phyloP scores from a whole-genome alignment of 1,284 basidiomycete species.

The Tilletia indica region DNA sequence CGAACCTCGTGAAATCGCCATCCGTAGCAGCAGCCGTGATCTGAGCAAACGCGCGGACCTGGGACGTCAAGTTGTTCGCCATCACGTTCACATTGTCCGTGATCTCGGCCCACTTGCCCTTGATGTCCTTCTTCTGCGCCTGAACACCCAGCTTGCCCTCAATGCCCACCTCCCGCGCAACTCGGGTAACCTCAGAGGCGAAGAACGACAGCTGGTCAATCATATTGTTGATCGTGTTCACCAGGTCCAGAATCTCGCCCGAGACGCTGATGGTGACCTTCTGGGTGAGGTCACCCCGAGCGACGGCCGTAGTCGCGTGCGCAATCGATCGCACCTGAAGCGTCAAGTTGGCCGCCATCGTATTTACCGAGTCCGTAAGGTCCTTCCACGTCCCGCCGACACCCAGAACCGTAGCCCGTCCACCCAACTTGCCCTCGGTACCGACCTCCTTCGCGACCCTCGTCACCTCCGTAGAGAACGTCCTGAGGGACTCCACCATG shows the following conservation, averaged over 20 bases:
- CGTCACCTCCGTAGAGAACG: slow-evolving; percentile 56
- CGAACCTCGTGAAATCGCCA: slow-evolving; percentile 97
- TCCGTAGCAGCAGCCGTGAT: slow-evolving; percentile 98
- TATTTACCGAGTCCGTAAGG: slow-evolving; percentile 74
- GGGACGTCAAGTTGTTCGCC: slow-evolving; percentile 85
- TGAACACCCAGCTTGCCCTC: slow-evolving; percentile 96
- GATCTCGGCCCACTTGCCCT: slow-evolving; percentile 98
- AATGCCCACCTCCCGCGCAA: slow-evolving; percentile 89
- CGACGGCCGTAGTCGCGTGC: slow-evolving; percentile 91
- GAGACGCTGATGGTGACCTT: slow-evolving; percentile 89
- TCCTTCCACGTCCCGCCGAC: slow-evolving; percentile 62
- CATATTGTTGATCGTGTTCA: slow-evolving; percentile 65
- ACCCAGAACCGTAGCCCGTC: slow-evolving; percentile 54
- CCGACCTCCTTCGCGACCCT: slow-evolving; percentile 56
- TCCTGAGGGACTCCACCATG: slow-evolving; percentile 56
- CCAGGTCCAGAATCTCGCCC: slow-evolving; percentile 90
- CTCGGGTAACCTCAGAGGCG: slow-evolving; percentile 90
- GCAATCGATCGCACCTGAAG: slow-evolving; percentile 93
- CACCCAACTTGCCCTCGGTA: slow-evolving; percentile 55
- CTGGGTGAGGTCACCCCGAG: slow-evolving; percentile 85
- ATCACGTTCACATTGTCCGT: slow-evolving; percentile 68
- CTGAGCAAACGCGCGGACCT: slow-evolving; percentile 98
- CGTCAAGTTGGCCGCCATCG: slow-evolving; percentile 70
- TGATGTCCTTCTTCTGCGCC: slow-evolving; percentile 92
- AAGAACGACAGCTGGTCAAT: slow-evolving; percentile 68